phyloP scores from a whole-genome alignment of 108 stramenopile genomes.

The Fragilaria radians region DNA sequence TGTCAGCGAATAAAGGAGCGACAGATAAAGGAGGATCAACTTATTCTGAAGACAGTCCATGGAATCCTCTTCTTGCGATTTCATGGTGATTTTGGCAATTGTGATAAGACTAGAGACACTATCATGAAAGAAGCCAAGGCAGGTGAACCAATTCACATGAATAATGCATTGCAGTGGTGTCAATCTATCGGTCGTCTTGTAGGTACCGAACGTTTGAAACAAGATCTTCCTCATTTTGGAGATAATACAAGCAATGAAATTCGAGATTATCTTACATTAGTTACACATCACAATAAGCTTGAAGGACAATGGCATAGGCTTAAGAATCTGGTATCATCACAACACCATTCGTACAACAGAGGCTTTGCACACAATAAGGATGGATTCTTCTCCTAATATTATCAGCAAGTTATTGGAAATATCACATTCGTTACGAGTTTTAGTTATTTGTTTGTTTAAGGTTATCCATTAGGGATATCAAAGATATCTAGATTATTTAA shows the following conservation, averaged over 20 bases:
- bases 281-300: no score
- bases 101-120: conserved; percentile 16
- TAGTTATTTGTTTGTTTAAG: no score
- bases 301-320: background rate
- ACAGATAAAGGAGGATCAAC: conserved; percentile 50
- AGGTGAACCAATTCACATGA: conserved; percentile 18
- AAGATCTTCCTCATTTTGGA: conserved; percentile 51
- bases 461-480: no score
- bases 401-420: no score
- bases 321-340: background rate
- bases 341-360: no score
- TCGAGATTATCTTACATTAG: conserved; percentile 50
- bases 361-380: no score
- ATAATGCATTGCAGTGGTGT: conserved; percentile 65
- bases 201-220: conserved; percentile 39
- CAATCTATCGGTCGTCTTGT: conserved; percentile 57
- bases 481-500: no score
- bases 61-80: conserved; percentile 63
- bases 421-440: no score
- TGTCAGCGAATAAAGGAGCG: conserved; percentile 34
- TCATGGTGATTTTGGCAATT: conserved; percentile 57
- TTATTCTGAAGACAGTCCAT: conserved; percentile 38
- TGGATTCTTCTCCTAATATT: no score
- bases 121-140: conserved; percentile 2
- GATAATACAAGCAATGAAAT: conserved; percentile 36